These are phyloP conservation scores for Coemansia sp. DNA, from an alignment of 192 early-diverging fungal genomes.

Conservation along the genomic window DNA sequence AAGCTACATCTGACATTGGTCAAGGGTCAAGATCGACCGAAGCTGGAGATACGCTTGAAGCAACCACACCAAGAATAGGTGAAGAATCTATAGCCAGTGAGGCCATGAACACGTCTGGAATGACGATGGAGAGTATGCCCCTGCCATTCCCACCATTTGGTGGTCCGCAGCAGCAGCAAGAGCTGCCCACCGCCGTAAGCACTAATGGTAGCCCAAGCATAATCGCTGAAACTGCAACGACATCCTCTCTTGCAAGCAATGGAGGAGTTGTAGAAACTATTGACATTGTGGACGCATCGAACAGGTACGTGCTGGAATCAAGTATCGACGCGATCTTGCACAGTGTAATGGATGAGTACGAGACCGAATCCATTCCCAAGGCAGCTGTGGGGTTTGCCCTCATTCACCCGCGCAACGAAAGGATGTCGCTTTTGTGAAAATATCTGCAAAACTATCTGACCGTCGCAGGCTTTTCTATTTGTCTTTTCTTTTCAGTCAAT, in stretches of 20 bases:
- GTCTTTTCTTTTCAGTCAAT: neutral
- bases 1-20: neutral
- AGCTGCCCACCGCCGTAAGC: neutral
- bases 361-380: conserved; percentile 47
- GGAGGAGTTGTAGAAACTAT: conserved; percentile 30
- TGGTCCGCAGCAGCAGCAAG: conserved; percentile 21
- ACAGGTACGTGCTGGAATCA: conserved; percentile 44
- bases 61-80: neutral
- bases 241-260: neutral
- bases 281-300: conserved; percentile 26
- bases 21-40: neutral
- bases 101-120: conserved; percentile 5
- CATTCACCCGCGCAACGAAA: conserved; percentile 38
- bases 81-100: conserved; percentile 12
- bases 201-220: neutral
- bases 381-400: conserved; percentile 53
- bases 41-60: neutral
- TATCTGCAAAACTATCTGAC: neutral
- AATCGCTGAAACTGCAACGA: neutral
- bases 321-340: conserved; percentile 52
- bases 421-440: neutral
- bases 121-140: conserved; percentile 35
- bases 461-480: neutral
- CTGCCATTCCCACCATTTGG: conserved; percentile 47
- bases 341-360: conserved; percentile 47